A percentile compares a stretch with the other conserved stretches of the same genome.
Evolutionary conservation across 2,329 filamentous ascomycete species (phyloP).

Genomic region (Dendryphion nanum): DNA sequence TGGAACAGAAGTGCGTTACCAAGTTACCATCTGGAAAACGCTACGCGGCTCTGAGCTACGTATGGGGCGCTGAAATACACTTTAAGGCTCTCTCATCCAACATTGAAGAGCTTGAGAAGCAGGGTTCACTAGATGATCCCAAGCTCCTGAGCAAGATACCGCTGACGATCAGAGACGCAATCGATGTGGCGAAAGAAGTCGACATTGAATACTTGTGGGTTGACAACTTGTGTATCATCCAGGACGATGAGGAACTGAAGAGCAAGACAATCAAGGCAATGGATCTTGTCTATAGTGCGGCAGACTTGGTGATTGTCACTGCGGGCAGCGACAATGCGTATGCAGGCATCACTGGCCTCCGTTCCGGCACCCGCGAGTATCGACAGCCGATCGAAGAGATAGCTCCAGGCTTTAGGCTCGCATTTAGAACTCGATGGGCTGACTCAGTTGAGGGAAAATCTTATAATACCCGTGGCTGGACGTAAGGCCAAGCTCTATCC

Average conservation of each 20-base stretch:
- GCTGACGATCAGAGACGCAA: conserved; percentile 1
- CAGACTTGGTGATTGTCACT: neutral
- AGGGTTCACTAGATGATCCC: neutral
- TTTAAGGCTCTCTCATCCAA: neutral
- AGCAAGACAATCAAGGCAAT: neutral
- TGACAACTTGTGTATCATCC: conserved; percentile 2
- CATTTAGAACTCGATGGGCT: conserved; percentile 1
- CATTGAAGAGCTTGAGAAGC: neutral
- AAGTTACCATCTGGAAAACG: neutral
- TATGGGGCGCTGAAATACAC: neutral
- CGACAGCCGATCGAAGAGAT: neutral
- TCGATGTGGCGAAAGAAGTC: neutral
- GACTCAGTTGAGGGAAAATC: neutral
- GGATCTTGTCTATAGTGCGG: neutral
- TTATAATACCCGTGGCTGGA: conserved; percentile 1
- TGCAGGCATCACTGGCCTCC: neutral
- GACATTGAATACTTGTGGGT: conserved; percentile 2
- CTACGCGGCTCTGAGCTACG: neutral
- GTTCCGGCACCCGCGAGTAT: neutral
- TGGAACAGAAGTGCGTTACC: neutral
- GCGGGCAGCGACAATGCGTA: neutral
- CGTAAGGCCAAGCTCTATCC: neutral
- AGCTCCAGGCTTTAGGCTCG: neutral
- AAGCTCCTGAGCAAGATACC: neutral
- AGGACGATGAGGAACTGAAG: conserved; percentile 1